Evolutionary conservation across 768 basidiomycete species (phyloP).

Genomic region (Heimioporus sp.): DNA sequence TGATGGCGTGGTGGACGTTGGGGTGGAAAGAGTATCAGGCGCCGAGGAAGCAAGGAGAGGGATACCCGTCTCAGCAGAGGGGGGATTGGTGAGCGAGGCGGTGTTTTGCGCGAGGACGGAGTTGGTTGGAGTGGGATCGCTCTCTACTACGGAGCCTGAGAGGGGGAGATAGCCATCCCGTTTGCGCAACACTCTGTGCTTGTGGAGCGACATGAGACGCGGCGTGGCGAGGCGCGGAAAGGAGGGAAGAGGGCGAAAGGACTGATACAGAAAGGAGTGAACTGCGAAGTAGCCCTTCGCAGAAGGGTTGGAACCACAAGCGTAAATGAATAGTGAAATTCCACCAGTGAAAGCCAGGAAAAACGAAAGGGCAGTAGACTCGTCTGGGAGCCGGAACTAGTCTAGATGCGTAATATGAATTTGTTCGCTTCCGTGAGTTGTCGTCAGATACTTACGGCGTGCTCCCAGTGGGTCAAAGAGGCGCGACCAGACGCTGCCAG

Average conservation of each 20-base stretch:
- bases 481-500: background rate
- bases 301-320: conserved; percentile 15
- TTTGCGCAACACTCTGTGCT: conserved; percentile 7
- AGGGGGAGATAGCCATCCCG: conserved; percentile 14
- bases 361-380: background rate
- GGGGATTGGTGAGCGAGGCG: background rate
- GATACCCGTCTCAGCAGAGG: conserved; percentile 2
- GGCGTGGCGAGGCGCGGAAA: background rate
- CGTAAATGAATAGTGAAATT: background rate
- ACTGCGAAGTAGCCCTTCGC: conserved; percentile 15
- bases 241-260: conserved; percentile 5
- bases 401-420: background rate
- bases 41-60: conserved; percentile 9
- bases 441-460: conserved; percentile 12
- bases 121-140: conserved; percentile 24
- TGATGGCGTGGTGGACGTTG: conserved; percentile 3
- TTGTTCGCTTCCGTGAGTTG: conserved; percentile 21
- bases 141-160: conserved; percentile 25
- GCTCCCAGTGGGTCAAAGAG: background rate
- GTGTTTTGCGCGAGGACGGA: conserved; percentile 24
- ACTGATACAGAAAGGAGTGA: conserved; percentile 18
- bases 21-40: background rate
- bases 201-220: conserved; percentile 15
- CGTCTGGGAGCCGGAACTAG: conserved; percentile 11
- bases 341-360: background rate